phyloP scores from a whole-genome alignment of 768 basidiomycete species.

The Russula earlei region DNA sequence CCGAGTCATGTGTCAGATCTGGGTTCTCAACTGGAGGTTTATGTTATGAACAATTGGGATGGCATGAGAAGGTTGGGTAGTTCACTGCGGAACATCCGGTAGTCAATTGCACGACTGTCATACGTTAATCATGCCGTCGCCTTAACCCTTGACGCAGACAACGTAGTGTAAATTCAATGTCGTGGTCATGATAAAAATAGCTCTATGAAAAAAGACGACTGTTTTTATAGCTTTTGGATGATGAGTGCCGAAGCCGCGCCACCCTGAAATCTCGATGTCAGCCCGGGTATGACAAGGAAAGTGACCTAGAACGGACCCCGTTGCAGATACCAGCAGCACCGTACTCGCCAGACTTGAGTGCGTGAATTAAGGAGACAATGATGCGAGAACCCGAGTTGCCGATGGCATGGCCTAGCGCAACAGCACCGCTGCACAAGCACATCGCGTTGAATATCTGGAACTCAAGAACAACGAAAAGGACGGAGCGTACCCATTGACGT shows the following conservation, averaged over 20 bases:
- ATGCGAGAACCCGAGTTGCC: conserved; percentile 95
- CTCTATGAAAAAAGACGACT: too few species aligned
- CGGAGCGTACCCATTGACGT: conserved; percentile 66
- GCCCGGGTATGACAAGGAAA: background rate
- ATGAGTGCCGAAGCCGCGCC: conserved; percentile 89
- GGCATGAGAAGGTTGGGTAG: too few species aligned
- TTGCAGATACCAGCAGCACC: conserved; percentile 97
- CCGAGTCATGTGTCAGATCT: too few species aligned
- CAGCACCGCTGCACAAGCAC: conserved; percentile 65
- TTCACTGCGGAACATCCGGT: too few species aligned
- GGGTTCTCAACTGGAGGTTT: too few species aligned
- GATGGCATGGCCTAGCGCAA: conserved; percentile 92
- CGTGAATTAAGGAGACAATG: conserved; percentile 84
- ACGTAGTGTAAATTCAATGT: background rate
- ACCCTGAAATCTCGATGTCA: conserved; percentile 42
- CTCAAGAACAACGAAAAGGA: conserved; percentile 5
- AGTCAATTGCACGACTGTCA: too few species aligned
- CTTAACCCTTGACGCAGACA: too few species aligned
- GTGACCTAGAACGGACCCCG: conserved; percentile 55
- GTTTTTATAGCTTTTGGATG: conserved; percentile 68
- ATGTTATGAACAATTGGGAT: too few species aligned
- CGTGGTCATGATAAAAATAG: background rate
- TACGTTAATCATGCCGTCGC: too few species aligned
- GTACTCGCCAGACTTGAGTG: conserved; percentile 86
- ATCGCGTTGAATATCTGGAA: background rate